Evolutionary conservation across 108 stramenopile species (phyloP), one percentile per base, ranked within the genome.

Genomic region (Cyclostephanos tholiformis): DNA sequence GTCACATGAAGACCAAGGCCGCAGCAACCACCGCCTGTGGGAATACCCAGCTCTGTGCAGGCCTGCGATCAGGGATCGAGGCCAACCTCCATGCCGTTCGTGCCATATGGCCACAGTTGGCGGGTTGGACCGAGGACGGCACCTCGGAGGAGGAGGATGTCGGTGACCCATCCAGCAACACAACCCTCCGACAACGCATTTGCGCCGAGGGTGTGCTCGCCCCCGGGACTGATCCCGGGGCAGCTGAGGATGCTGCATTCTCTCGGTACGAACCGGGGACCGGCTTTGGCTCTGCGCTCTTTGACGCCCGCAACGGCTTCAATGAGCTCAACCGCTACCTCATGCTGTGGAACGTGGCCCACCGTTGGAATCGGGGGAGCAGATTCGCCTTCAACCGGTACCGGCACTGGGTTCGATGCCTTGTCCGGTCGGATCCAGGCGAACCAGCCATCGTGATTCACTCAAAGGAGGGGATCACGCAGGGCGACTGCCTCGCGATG

Each of bases 251-350:
- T 50, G 49, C 16, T 6, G 19, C n/a, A 19, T 50, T 19, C 49
- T 50, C 49, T 19, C 49, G 49, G n/a, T 50, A 50, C 49, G 19
- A 17, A 17, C 49, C 49, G 16, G 49, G 49, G 49, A 19, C 49
- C 16, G 49, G 49, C n/a, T 50, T 50, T 50, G 49, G 49, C 19
- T 19, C n/a, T 50, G 49, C 49, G 23, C 55, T 56, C 23, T 56
- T 68, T 8, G 51, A 68, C 29, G 67, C 67, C 22, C 8, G 51
- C 20, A 68, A 53, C 35, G 67, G 23, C 25, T 68, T 68, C 44
- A 32, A 32, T 32, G 32, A 32, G 32, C 32, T 32, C 32, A 32
- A 32, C 32, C 32, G 32, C 32, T 32, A 26, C 20, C 19, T 16
- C 6, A 53, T 68, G 67, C 10, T 68, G 14, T 68, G 51, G 50